Conservation (phyloP, 495 filamentous ascomycete species). For the Gamarada debralockiae region DNA sequence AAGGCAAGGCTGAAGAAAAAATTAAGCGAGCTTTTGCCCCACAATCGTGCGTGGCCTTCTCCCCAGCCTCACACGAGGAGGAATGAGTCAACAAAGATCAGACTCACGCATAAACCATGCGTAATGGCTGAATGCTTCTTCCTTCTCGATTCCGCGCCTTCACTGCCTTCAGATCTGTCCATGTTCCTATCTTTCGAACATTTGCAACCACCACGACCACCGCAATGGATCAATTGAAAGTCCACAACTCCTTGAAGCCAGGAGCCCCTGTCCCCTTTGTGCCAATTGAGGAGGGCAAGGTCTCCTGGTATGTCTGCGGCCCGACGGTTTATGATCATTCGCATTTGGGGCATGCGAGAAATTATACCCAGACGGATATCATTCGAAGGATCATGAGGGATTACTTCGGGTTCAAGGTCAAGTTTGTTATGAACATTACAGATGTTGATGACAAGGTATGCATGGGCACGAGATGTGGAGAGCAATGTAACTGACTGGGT, state of each 20-base stretch:
- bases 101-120: not conserved
- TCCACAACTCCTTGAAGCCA: slow-evolving; percentile 76
- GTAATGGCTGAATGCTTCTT: slow-evolving; percentile 15
- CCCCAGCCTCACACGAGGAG: not conserved
- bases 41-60: slow-evolving; percentile 12
- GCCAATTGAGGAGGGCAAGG: slow-evolving; percentile 67
- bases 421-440: slow-evolving; percentile 96
- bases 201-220: slow-evolving; percentile 8
- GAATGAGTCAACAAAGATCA: slow-evolving; percentile 13
- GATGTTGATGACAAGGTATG: slow-evolving; percentile 81
- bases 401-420: slow-evolving; percentile 81
- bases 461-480: too few species aligned
- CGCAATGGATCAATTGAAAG: slow-evolving; percentile 48
- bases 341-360: slow-evolving; percentile 87
- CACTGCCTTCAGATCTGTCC: slow-evolving; percentile 11
- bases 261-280: slow-evolving; percentile 69
- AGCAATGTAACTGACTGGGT: not conserved
- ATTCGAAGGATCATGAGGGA: slow-evolving; percentile 80
- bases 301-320: slow-evolving; percentile 88
- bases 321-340: slow-evolving; percentile 92
- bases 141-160: not conserved
- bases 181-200: slow-evolving; percentile 13
- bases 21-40: slow-evolving; percentile 2
- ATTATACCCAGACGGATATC: slow-evolving; percentile 94
- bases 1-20: slow-evolving; percentile 9